A percentile compares a stretch with the other conserved stretches of the same genome.
Evolutionary conservation across 2,329 filamentous ascomycete genomes (phyloP).

Genomic region (Diplodia seriata): DNA sequence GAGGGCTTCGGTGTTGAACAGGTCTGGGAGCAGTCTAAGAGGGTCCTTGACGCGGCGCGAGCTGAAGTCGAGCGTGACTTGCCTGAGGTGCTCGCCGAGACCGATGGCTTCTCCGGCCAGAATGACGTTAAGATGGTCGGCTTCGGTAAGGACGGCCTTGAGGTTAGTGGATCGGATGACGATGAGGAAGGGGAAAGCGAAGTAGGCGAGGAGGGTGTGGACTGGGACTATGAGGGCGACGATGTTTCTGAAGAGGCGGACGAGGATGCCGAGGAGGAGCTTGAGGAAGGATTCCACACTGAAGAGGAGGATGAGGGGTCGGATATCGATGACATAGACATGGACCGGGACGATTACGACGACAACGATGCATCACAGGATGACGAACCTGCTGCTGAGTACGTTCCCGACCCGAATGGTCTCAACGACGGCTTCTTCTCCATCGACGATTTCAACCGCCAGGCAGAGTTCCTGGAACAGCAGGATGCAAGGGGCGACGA

Average conservation of each 20-base stretch:
- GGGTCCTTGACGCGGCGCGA: conserved; percentile 74
- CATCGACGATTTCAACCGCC: conserved; percentile 95
- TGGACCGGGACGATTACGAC: conserved; percentile 44
- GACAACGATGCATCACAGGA: conserved; percentile 52
- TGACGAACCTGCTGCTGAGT: conserved; percentile 61
- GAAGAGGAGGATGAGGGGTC: conserved; percentile 42
- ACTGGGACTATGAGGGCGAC: conserved; percentile 41
- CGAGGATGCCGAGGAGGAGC: conserved; percentile 44
- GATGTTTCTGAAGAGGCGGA: conserved; percentile 46
- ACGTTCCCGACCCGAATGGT: conserved; percentile 76
- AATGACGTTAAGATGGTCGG: conserved; percentile 46
- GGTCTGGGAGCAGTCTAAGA: conserved; percentile 91
- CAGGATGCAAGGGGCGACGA: conserved; percentile 80
- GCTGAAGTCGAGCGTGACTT: conserved; percentile 60
- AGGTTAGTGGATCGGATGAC: conserved; percentile 45
- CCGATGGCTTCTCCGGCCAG: conserved; percentile 38
- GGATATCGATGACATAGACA: conserved; percentile 42
- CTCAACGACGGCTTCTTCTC: conserved; percentile 98
- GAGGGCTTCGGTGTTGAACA: conserved; percentile 88
- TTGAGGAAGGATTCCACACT: conserved; percentile 40
- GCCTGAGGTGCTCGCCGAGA: conserved; percentile 48
- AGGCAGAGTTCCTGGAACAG: conserved; percentile 86
- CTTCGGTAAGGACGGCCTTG: conserved; percentile 51
- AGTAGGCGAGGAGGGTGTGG: conserved; percentile 37
- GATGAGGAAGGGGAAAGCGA: conserved; percentile 39